These are phyloP conservation scores for Ascochyta lentis DNA, from an alignment of 2,329 filamentous ascomycete genomes.

Conservation along the genomic window DNA sequence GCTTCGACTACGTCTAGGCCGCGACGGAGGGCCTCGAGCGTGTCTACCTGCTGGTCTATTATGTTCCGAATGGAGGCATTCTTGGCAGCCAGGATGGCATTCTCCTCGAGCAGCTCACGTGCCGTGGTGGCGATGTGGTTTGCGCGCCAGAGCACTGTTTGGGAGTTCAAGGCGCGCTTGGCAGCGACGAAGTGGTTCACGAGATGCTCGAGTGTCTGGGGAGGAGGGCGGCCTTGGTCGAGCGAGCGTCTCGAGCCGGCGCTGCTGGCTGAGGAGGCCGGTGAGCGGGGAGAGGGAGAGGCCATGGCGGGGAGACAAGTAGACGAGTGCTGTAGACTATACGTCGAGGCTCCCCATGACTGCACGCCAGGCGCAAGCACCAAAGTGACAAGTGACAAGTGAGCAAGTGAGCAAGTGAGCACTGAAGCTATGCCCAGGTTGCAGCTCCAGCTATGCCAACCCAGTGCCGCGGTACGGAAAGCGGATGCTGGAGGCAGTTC, in stretches of 20 bases:
- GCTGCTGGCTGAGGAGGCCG: conserved; percentile 49
- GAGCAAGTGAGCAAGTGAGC: no score
- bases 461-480: conserved; percentile 4
- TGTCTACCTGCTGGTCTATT: conserved; percentile 54
- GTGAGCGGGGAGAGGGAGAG: conserved; percentile 52
- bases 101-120: conserved; percentile 77
- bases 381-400: no score
- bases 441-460: neutral
- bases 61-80: conserved; percentile 53
- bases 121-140: conserved; percentile 84
- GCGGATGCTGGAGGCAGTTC: conserved; percentile 3
- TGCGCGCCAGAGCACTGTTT: conserved; percentile 81
- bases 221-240: conserved; percentile 40
- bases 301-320: conserved; percentile 33
- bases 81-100: conserved; percentile 69
- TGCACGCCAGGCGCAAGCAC: neutral
- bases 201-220: conserved; percentile 71
- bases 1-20: conserved; percentile 52
- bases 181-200: conserved; percentile 85
- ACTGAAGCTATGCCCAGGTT: neutral
- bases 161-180: conserved; percentile 85
- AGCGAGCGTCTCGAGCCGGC: conserved; percentile 32
- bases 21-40: conserved; percentile 52
- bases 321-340: neutral
- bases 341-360: neutral